Evolutionary conservation across 768 basidiomycete genomes (phyloP), one percentile per base, ranked within the genome.

Genomic region (Suillus alpinus): DNA sequence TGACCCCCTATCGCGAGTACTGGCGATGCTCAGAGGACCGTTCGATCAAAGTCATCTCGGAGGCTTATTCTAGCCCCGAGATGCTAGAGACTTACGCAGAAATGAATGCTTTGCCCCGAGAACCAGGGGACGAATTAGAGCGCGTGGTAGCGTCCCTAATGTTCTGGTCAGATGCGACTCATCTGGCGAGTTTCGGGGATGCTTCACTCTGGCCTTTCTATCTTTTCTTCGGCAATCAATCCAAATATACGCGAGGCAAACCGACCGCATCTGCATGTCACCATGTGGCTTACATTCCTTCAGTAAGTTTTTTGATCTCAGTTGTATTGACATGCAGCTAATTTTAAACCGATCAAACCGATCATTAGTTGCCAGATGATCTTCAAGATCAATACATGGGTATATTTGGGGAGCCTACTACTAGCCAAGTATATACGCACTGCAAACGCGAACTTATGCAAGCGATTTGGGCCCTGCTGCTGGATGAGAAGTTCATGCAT

Each of bases 371-470:
- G 12, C 46, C 58, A 1, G 46, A 59, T 46, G 47, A 49, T 32
- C 23, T 49, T 59, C 58, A 59, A 50, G 46, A 59, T 23, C 23
- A n/a, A 26, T 59, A 58, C 16, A 36, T 56, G 20, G n/a, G 31
- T 16, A 18, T 23, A 26, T 46, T 18, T 50, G 32, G 46, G 13
- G 26, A 51, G 5, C n/a, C 26, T 3, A 7, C 18, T 9, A 49
- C 62, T 0, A 46, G 49, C 34, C 31, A 51, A 0, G 23, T 63
- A 1, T 40, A 61, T 10, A 62, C 67, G 0, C 66, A 67, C 47
- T 63, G 62, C 37, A 63, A 63, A 44, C 65, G 59, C 4, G 65
- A 70, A 40, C 61, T 69, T 2, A 49, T 68, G 13, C 68, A 69
- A 0, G 65, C 59, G 13, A 31, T 63, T 4, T 65, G 60, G 57